Base-by-base conservation (phyloP, 768 basidiomycete genomes). In the Favolaschia claudopus region DNA sequence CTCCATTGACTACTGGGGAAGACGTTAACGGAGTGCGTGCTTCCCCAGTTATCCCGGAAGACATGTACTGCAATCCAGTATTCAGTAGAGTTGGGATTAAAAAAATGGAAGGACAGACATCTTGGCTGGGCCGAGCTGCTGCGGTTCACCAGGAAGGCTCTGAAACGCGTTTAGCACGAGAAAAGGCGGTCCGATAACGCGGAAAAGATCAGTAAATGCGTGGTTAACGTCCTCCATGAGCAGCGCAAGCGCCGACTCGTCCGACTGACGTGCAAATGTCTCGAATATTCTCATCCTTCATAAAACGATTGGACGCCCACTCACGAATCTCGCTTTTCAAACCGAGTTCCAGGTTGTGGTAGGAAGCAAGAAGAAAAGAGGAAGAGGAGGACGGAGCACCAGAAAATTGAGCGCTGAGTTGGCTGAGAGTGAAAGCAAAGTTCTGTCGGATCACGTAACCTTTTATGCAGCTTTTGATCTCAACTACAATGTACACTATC, bases 261-360 rank as follows among this genome's bases (percentile, higher is more conserved):
- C 81, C 49, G 83, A 84, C 85, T 86, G 85, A 85, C 85, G 83
- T 86, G 85, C 85, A 85, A 85, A 85, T 77, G 71, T 76, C 71
- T 67, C 64, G 67, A 73, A 77, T 85, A 83, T 67, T 72, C 47
- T 40, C 48, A 42, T 49, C 39, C 22, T 33, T 7, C 53, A 34
- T 38, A n/a, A n/a, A n/a, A n/a, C n/a, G n/a, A n/a, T n/a, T n/a
- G 50, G 24, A 24, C 47, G 54, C n/a, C 14, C 17, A 54, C 58
- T 44, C 55, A 63, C 57, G 42, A 44, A 48, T 33, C 17, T 53
- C 29, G 46, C 52, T 17, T 10, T 7, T 19, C 14, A 13, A 49
- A 28, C 5, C n/a, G n/a, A n/a, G n/a, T n/a, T n/a, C n/a, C n/a
- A n/a, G n/a, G n/a, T n/a, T n/a, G n/a, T n/a, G n/a, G n/a, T n/a